Base-by-base conservation (phyloP, 192 early-diverging fungal genomes). In the Coemansia sp. region DNA sequence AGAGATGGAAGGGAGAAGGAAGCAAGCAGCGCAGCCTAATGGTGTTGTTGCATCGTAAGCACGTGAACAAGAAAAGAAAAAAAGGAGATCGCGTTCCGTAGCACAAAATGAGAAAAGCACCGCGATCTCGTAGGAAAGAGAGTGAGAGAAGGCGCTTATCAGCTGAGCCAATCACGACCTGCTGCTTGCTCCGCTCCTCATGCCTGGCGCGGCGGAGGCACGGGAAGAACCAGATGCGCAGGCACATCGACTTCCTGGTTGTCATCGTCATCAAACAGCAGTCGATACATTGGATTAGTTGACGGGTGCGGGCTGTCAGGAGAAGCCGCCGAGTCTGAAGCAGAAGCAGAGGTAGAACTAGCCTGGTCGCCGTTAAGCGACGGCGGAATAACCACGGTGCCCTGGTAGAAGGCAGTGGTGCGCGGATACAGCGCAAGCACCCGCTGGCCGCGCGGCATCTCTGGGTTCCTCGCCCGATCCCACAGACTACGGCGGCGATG, bases 201-300 rank as follows among this genome's bases (percentile, higher is more conserved):
- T 32, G 32, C 32, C 32, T 32, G 4, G 32, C 32, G 32, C 32
- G 32, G 4, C 32, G 32, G 63, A 18, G 51, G 57, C 32, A 66
- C 21, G 2, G 80, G 74, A 56, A 82, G 63, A 4, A 82, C 80
- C 40, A 82, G 21, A 32, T 77, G 75, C 7, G 75, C 75, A 0
- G 80, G 80, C n/a, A 82, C 72, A 55, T 82, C 69, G 37, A 77
- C 62, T 42, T 77, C 71, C 57, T 65, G 66, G 37, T 55, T 58
- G 15, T 77, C 74, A 32, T 82, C 80, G 47, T 82, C 80, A 48
- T 82, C 80, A 54, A 82, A 82, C 65, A 71, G 71, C 32, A 82
- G 57, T 41, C 69, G 73, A 56, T 82, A 82, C 75, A 77, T 74
- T 6, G 74, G 74, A 22, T 76, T 77, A 1, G 66, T 16, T 0